Conservation (phyloP, 2,329 filamentous ascomycete species). For the Aureobasidium namibiae region DNA sequence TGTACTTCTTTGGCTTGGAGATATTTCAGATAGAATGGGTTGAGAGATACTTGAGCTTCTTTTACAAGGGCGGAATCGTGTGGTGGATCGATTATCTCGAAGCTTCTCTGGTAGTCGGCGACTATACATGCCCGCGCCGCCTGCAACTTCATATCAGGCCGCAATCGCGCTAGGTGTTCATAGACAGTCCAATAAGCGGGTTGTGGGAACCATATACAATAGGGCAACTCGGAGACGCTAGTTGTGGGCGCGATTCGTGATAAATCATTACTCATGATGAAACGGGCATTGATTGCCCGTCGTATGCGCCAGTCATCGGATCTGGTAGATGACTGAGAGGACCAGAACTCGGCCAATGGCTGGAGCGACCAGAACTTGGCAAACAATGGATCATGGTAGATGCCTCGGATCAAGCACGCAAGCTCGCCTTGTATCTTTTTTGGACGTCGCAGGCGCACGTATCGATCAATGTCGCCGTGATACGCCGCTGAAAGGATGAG, state of each 20-base stretch:
- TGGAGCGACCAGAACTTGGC: slow-evolving; percentile 26
- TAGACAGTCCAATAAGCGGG: background rate
- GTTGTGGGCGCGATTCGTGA: slow-evolving; percentile 12
- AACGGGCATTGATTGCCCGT: slow-evolving; percentile 21
- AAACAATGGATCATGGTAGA: slow-evolving; percentile 32
- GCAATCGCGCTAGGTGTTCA: background rate
- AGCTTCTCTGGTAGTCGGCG: background rate
- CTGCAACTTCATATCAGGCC: slow-evolving; percentile 1
- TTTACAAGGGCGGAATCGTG: slow-evolving; percentile 3
- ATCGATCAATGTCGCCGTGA: slow-evolving; percentile 34
- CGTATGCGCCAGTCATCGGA: background rate
- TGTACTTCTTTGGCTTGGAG: slow-evolving; percentile 10
- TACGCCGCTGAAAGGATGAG: slow-evolving; percentile 33
- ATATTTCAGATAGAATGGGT: slow-evolving; percentile 2
- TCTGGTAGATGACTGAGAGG: background rate
- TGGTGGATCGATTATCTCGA: slow-evolving; percentile 2
- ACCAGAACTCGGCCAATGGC: background rate
- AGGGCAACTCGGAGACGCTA: background rate
- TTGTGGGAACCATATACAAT: slow-evolving; percentile 9
- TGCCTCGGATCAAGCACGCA: slow-evolving; percentile 26
- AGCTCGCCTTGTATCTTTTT: slow-evolving; percentile 21
- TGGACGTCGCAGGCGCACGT: slow-evolving; percentile 28
- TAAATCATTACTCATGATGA: slow-evolving; percentile 28
- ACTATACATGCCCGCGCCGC: slow-evolving; percentile 9
- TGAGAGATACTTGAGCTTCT: background rate